phyloP scores from a whole-genome alignment of 805 yeast genomes.

The Kockiozyma suomiensis region DNA sequence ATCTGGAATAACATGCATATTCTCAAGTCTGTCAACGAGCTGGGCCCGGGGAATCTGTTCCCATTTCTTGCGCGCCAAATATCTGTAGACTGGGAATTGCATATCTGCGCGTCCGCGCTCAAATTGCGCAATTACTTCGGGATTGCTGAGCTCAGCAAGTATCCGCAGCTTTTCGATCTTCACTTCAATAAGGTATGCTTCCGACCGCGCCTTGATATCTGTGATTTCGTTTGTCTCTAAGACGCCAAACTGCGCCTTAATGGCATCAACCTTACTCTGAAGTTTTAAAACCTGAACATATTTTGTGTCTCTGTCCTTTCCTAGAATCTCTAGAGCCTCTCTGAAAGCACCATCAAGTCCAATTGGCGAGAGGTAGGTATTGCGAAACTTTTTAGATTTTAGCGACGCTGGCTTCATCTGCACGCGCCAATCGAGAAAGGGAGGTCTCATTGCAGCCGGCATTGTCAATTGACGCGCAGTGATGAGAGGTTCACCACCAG shows the following conservation, averaged over 20 bases:
- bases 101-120: slow-evolving; percentile 59
- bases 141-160: slow-evolving; percentile 73
- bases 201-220: slow-evolving; percentile 6
- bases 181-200: slow-evolving; percentile 7
- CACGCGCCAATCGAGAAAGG: slow-evolving; percentile 22
- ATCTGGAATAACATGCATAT: slow-evolving; percentile 84
- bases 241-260: slow-evolving; percentile 10
- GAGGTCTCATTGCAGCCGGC: slow-evolving; percentile 18
- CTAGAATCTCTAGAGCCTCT: slow-evolving; percentile 59
- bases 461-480: slow-evolving; percentile 21
- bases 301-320: slow-evolving; percentile 40
- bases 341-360: slow-evolving; percentile 69
- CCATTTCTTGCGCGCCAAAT: slow-evolving; percentile 72
- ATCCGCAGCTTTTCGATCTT: slow-evolving; percentile 44
- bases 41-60: slow-evolving; percentile 68
- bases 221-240: background rate
- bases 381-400: slow-evolving; percentile 5
- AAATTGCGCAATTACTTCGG: slow-evolving; percentile 78
- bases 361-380: slow-evolving; percentile 60
- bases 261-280: slow-evolving; percentile 13
- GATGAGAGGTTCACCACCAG: background rate
- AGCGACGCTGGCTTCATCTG: slow-evolving; percentile 18
- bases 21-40: slow-evolving; percentile 89
- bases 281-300: slow-evolving; percentile 17
- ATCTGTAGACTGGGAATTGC: slow-evolving; percentile 77